Conservation (phyloP, 2,329 filamentous ascomycete species). For the Ophiostoma sp. region DNA sequence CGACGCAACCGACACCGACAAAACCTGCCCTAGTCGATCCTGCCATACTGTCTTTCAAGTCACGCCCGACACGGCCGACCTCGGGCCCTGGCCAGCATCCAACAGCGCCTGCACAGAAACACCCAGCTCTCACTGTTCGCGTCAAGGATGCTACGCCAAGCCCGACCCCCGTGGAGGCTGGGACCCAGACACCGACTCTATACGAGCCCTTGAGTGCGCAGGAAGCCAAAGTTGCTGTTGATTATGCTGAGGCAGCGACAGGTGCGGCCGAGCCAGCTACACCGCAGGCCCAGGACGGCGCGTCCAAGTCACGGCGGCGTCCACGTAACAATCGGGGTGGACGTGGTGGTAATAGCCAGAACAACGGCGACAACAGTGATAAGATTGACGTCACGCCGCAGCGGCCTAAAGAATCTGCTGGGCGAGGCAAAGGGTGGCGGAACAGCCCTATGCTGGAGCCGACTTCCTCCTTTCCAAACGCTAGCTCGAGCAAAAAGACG, state of each 20-base stretch:
- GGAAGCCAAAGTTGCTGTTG: slow-evolving; percentile 1
- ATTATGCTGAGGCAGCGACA: neutral
- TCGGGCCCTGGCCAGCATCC: neutral
- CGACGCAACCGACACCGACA: slow-evolving; percentile 14
- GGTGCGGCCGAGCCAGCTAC: neutral
- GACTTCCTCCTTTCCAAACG: slow-evolving; percentile 58
- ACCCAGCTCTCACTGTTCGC: neutral
- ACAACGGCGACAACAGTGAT: slow-evolving; percentile 29
- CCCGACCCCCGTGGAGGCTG: neutral
- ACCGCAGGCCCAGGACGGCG: neutral
- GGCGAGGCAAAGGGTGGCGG: slow-evolving; percentile 52
- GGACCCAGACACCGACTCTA: neutral
- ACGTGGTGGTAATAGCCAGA: slow-evolving; percentile 32
- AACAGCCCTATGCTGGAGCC: slow-evolving; percentile 57
- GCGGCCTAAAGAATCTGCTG: slow-evolving; percentile 21
- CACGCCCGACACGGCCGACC: slow-evolving; percentile 7
- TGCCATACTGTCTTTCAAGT: slow-evolving; percentile 25
- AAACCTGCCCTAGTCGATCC: slow-evolving; percentile 25
- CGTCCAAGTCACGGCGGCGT: slow-evolving; percentile 24
- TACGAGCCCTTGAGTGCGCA: slow-evolving; percentile 6
- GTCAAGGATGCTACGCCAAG: neutral
- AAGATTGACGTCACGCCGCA: slow-evolving; percentile 26
- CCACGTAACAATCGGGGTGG: slow-evolving; percentile 33
- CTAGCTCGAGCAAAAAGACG: slow-evolving; percentile 54
- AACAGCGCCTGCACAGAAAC: neutral